These are phyloP conservation scores for Entomortierella parvispora DNA, from an alignment of 192 early-diverging fungal species.

Conservation along the genomic window DNA sequence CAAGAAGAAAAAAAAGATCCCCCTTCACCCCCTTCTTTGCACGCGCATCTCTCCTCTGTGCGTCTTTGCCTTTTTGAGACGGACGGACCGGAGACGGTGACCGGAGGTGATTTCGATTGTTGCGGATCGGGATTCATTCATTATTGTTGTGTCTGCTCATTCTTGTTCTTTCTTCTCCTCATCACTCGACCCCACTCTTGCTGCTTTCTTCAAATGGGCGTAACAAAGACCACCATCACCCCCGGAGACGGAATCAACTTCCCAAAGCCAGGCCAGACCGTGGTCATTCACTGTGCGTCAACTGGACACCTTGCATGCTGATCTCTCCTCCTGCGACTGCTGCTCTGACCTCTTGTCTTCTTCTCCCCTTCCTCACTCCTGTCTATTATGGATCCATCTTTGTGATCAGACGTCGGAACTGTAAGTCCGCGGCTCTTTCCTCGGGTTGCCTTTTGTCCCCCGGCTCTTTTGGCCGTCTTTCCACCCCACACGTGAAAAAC, in stretches of 20 bases:
- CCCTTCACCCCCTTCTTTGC: no score
- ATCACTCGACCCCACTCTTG: neutral
- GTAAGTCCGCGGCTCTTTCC: conserved; percentile 3
- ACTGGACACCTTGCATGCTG: neutral
- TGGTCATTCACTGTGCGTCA: conserved; percentile 76
- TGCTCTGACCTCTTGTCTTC: neutral
- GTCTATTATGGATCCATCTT: neutral
- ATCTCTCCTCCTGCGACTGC: neutral
- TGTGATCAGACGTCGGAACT: conserved; percentile 29
- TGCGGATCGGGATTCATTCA: neutral
- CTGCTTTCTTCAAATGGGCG: conserved; percentile 20
- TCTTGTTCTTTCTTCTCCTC: neutral
- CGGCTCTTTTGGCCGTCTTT: no score
- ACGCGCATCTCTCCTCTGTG: no score
- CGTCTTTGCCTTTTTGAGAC: neutral
- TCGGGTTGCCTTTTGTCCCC: no score
- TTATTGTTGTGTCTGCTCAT: neutral
- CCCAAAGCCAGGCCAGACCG: conserved; percentile 72
- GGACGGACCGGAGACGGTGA: neutral
- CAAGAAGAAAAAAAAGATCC: neutral
- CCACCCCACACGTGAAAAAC: no score
- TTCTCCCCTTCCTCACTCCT: neutral
- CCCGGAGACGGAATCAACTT: conserved; percentile 63
- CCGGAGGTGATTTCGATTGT: neutral
- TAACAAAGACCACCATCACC: conserved; percentile 47